These are phyloP conservation scores for Solanum hybrid DNA, from an alignment of 305 asterid genomes.

Conservation along the genomic window DNA sequence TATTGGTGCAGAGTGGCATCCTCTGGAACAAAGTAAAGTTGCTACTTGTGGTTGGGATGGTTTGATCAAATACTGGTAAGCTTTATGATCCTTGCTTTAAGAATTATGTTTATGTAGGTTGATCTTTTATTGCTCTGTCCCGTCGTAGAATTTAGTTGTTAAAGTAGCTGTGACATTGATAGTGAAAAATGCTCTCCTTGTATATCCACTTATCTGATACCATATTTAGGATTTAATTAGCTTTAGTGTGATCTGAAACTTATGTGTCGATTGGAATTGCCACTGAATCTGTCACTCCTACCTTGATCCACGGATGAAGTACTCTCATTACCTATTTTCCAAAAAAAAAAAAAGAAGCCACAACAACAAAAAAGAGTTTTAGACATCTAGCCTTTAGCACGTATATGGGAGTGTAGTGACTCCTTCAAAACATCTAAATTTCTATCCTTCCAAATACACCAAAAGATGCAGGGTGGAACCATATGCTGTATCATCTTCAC, in stretches of 20 bases:
- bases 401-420: not conserved
- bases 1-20: constrained; percentile 94
- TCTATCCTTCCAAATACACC: not conserved
- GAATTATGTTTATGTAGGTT: not conserved
- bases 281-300: not conserved
- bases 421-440: not conserved
- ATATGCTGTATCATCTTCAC: not conserved
- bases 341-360: not conserved
- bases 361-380: not conserved
- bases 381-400: not conserved
- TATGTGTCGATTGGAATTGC: not conserved
- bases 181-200: not conserved
- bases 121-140: not conserved
- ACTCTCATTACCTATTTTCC: not conserved
- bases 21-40: constrained; percentile 96
- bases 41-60: constrained; percentile 99
- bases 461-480: not conserved
- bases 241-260: not conserved
- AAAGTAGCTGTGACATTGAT: not conserved
- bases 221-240: not conserved
- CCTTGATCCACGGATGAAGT: not conserved
- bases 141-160: not conserved
- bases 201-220: not conserved
- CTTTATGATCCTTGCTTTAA: constrained; percentile 13
- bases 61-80: constrained; percentile 92